A percentile compares a stretch with the other conserved stretches of the same genome.
phyloP scores from a whole-genome alignment of 805 yeast genomes.

The Ascoidea asiatica region DNA sequence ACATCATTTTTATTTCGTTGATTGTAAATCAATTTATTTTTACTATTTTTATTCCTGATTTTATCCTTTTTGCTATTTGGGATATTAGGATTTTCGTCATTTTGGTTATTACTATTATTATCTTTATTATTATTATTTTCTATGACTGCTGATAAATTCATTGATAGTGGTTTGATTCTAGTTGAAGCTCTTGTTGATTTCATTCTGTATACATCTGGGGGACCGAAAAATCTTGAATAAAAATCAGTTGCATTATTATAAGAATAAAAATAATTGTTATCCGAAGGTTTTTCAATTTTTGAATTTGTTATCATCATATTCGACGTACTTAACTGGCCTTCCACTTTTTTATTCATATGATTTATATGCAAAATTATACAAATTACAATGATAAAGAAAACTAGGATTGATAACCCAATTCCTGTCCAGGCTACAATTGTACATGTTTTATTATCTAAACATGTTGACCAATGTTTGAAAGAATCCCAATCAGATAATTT shows the following conservation, averaged over 20 bases:
- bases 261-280: background rate
- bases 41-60: too few species aligned
- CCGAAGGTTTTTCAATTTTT: background rate
- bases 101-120: background rate
- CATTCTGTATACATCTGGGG: background rate
- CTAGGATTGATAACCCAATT: background rate
- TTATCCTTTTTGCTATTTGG: too few species aligned
- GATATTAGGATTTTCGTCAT: too few species aligned
- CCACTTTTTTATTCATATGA: background rate
- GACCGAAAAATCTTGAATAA: background rate
- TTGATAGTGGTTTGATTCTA: background rate
- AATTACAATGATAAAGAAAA: too few species aligned
- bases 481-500: too few species aligned
- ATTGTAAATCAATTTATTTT: too few species aligned
- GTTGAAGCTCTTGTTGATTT: background rate
- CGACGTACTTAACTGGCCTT: background rate
- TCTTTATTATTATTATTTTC: too few species aligned
- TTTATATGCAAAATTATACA: background rate
- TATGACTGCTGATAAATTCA: background rate
- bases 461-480: conserved; percentile 43
- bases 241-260: background rate
- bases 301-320: background rate
- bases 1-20: too few species aligned
- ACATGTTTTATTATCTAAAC: conserved; percentile 50
- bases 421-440: conserved; percentile 31